Evolutionary conservation across 306 rosid species (phyloP).

Genomic region (Cucumis hystrix): DNA sequence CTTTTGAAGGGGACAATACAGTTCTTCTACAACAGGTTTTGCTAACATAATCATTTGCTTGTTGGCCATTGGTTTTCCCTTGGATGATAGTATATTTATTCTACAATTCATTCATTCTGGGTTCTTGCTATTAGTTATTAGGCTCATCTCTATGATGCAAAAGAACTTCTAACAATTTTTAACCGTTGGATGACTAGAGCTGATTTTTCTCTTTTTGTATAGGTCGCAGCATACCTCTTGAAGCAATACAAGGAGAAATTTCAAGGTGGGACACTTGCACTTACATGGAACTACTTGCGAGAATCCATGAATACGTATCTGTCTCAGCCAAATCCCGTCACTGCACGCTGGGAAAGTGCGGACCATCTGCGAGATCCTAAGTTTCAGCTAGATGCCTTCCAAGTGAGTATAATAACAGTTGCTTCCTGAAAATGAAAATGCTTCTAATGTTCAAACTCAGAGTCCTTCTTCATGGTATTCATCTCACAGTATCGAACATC

Average conservation of each 20-base stretch:
- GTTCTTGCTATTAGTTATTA: neutral
- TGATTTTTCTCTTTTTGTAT: slow-evolving; percentile 16
- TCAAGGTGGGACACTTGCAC: slow-evolving; percentile 77
- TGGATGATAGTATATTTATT: neutral
- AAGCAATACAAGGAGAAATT: slow-evolving; percentile 79
- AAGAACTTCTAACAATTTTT: neutral
- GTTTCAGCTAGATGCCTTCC: slow-evolving; percentile 94
- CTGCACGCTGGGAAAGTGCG: slow-evolving; percentile 81
- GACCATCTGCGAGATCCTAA: slow-evolving; percentile 83
- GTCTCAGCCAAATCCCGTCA: slow-evolving; percentile 94
- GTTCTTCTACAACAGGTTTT: slow-evolving; percentile 93
- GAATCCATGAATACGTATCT: slow-evolving; percentile 84
- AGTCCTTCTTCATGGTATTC: slow-evolving; percentile 6
- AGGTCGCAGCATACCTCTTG: slow-evolving; percentile 85
- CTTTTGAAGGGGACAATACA: slow-evolving; percentile 98
- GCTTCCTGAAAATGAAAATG: neutral
- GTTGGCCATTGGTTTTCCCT: neutral
- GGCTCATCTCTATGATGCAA: neutral
- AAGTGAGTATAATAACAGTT: slow-evolving; percentile 47
- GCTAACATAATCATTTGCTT: neutral
- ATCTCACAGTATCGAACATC: slow-evolving; percentile 81
- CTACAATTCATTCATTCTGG: neutral
- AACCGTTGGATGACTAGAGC: neutral
- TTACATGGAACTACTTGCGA: slow-evolving; percentile 85
- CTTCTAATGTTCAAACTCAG: neutral